These are phyloP conservation scores for Penicillium arizonense DNA, from an alignment of 495 filamentous ascomycete genomes.

Conservation along the genomic window DNA sequence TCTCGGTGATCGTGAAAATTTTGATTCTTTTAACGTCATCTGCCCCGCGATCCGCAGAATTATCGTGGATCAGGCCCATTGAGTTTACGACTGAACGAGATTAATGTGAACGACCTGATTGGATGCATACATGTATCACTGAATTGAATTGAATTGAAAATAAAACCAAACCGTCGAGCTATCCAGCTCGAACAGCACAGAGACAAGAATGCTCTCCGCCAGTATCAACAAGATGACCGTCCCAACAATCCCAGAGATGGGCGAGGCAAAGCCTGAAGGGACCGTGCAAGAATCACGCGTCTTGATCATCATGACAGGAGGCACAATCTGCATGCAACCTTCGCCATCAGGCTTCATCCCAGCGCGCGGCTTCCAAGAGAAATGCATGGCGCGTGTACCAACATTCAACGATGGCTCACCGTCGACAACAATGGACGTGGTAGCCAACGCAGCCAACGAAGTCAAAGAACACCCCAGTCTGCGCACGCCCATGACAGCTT, in stretches of 20 bases:
- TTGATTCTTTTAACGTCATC: slow-evolving; percentile 13
- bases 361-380: slow-evolving; percentile 77
- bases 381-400: slow-evolving; percentile 77
- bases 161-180: background rate
- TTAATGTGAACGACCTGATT: background rate
- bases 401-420: slow-evolving; percentile 85
- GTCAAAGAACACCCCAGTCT: slow-evolving; percentile 55
- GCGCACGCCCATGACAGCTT: slow-evolving; percentile 77
- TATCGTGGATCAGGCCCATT: background rate
- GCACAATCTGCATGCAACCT: slow-evolving; percentile 92
- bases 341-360: slow-evolving; percentile 66
- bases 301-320: slow-evolving; percentile 89
- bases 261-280: slow-evolving; percentile 22
- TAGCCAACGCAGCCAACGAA: slow-evolving; percentile 44
- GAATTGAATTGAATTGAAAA: too few species aligned
- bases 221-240: slow-evolving; percentile 24
- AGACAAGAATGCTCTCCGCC: slow-evolving; percentile 1
- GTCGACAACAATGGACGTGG: slow-evolving; percentile 52
- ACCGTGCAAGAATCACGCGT: slow-evolving; percentile 68
- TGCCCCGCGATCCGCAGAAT: slow-evolving; percentile 8
- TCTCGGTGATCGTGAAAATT: background rate
- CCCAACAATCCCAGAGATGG: slow-evolving; percentile 22
- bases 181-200: background rate
- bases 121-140: background rate
- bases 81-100: background rate